These are phyloP conservation scores for Coleophoma cylindrospora DNA, from an alignment of 2,329 filamentous ascomycete species.

Conservation along the genomic window DNA sequence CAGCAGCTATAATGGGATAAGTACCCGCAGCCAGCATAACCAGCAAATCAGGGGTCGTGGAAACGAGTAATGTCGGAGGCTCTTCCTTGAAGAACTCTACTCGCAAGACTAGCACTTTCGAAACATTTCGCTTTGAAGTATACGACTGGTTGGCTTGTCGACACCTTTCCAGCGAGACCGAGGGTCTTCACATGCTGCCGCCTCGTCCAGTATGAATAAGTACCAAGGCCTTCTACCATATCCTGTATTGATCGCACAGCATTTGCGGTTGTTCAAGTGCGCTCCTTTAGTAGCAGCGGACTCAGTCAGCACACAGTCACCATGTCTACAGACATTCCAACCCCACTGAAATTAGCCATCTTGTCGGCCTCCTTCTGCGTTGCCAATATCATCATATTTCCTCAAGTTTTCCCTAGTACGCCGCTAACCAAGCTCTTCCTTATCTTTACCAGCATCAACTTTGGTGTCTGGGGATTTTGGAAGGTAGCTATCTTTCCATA, in stretches of 20 bases:
- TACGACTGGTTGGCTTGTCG: neutral
- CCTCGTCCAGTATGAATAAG: too few species aligned
- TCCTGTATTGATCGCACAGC: too few species aligned
- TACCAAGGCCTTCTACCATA: too few species aligned
- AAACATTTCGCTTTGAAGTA: neutral
- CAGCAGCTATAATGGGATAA: neutral
- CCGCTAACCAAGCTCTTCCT: conserved; percentile 10
- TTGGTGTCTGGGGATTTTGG: conserved; percentile 12
- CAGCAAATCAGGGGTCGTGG: too few species aligned
- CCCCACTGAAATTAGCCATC: conserved; percentile 4
- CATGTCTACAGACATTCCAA: conserved; percentile 5
- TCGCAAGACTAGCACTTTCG: neutral
- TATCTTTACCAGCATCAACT: conserved; percentile 3
- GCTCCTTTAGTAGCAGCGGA: too few species aligned
- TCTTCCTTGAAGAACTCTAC: neutral
- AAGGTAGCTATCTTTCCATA: conserved; percentile 13
- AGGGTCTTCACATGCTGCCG: too few species aligned
- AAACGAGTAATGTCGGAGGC: neutral
- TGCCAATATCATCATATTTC: conserved; percentile 11
- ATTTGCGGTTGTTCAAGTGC: too few species aligned
- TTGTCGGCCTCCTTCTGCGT: conserved; percentile 7
- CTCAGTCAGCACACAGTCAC: neutral
- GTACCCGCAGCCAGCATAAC: too few species aligned
- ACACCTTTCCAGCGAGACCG: too few species aligned
- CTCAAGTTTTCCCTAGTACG: conserved; percentile 9